Evolutionary conservation across 1,284 basidiomycete genomes (phyloP), one percentile per base, ranked within the genome.

Genomic region (Malassezia caprae): DNA sequence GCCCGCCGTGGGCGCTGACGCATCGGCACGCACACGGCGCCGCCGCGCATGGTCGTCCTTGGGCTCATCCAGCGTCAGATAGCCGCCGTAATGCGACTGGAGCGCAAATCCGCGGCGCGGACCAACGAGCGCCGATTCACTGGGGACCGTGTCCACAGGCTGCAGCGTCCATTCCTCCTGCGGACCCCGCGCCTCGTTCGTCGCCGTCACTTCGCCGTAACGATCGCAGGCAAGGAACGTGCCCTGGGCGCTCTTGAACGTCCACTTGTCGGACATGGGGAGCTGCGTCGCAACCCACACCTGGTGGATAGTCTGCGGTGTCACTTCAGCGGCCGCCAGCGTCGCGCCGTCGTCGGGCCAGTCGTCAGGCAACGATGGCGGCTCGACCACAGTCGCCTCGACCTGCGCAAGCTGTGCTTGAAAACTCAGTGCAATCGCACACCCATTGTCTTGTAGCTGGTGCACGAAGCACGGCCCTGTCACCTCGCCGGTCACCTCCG

Each of bases 111-210:
- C 49, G 23, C 50, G 42, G n/a, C 49, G 50, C 13, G 45, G 32
- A 1, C 50, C 56, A 10, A 37, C 30, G 12, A 53, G 37, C 28
- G 24, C 28, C 6, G 42, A 43, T 12, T 17, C 23, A 10, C 7
- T n/a, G 5, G 44, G 28, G 32, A 43, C 24, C 12, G 34, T 21
- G 24, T 48, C 46, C 15, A 53, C 54, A 8, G 7, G 32, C 39
- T 61, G 44, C 1, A 68, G n/a, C 1, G 41, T 57, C 67, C 67
- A 71, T 32, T 63, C 63, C 35, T 71, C 67, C 41, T 68, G 68
- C 2, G 68, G 68, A 0, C 68, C 68, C 30, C 68, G 60, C 15
- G 67, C 68, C 55, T 66, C 65, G 51, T 59, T 60, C 0, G 48
- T 27, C 4, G 65, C 65, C 8, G 41, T 49, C 5, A 71, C 53